Evolutionary conservation across 2,329 filamentous ascomycete species (phyloP).

Genomic region (Trichophyton equinum): DNA sequence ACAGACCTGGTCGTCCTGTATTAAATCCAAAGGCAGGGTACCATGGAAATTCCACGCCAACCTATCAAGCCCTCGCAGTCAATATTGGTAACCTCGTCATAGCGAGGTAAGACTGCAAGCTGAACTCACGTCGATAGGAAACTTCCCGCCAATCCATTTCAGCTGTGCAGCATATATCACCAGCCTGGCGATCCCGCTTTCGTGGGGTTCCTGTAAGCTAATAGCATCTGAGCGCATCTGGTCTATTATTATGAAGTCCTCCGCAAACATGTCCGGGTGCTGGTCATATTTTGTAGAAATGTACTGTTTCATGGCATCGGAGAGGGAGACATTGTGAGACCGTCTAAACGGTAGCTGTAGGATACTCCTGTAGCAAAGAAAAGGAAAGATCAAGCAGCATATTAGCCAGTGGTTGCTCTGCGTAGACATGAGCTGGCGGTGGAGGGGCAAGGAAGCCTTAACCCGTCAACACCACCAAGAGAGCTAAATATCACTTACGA

Average conservation of each 20-base stretch:
- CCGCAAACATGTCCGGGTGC: slow-evolving; percentile 89
- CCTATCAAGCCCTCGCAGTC: slow-evolving; percentile 37
- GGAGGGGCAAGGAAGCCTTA: background rate
- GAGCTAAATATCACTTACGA: background rate
- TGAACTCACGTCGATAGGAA: slow-evolving; percentile 70
- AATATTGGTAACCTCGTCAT: slow-evolving; percentile 1
- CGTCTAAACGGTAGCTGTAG: slow-evolving; percentile 79
- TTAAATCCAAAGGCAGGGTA: slow-evolving; percentile 90
- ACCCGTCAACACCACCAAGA: background rate
- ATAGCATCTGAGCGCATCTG: slow-evolving; percentile 72
- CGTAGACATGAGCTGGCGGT: background rate
- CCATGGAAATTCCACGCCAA: slow-evolving; percentile 93
- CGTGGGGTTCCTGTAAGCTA: slow-evolving; percentile 75
- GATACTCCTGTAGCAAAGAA: slow-evolving; percentile 28
- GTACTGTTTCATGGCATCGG: slow-evolving; percentile 78
- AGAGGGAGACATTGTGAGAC: slow-evolving; percentile 65
- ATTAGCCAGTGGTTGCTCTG: background rate
- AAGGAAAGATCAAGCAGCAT: background rate
- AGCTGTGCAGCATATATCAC: slow-evolving; percentile 85
- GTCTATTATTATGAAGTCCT: slow-evolving; percentile 80
- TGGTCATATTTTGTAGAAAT: slow-evolving; percentile 98
- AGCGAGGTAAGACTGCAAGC: background rate
- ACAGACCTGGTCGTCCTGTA: slow-evolving; percentile 51
- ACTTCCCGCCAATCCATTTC: slow-evolving; percentile 87
- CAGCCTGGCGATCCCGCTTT: slow-evolving; percentile 76